Base-by-base conservation (phyloP, 2,329 filamentous ascomycete species). In the Apiospora pterosperma region DNA sequence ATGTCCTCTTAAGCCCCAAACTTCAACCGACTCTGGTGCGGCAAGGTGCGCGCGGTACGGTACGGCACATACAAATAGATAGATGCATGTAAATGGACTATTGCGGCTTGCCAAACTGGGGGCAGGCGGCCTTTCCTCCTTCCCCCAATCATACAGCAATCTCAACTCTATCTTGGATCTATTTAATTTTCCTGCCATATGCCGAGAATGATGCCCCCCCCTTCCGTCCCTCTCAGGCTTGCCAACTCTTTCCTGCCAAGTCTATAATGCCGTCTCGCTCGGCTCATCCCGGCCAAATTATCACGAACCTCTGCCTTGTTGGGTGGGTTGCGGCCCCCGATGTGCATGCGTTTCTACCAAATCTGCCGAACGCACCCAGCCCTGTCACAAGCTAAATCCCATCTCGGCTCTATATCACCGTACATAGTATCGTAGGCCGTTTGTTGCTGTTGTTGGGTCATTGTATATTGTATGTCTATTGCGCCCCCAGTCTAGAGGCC, bases 141-240 rank as follows among this genome's bases (percentile, higher is more conserved):
- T 34, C 48, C 28, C 48, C 48, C 28, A 55, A 55, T 5, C 28
- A n/a, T 19, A 19, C 48, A 34, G 25, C 48, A 55, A 55, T 55
- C 48, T 55, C 48, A 55, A 55, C 48, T 55, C 16, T 55, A 55
- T 55, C 48, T 55, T 31, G 48, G 48, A 55, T 55, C 48, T 55
- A 55, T 55, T 34, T 55, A 16, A 55, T 55, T 34, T 55, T 55
- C 48, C 48, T 55, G 28, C 48, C 5, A 55, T 55, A 55, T 55
- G 48, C 48, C 48, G 48, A 55, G n/a, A 28, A 34, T 55, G 48
- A n/a, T n/a, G 48, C 48, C 48, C 44, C 44, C 44, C 44, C 16
- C 44, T 31, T 31, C 25, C 25, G 44, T 31, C 14, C 23, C 44
- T 16, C 48, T 28, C 25, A 55, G 28, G 16, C 28, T 31, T 55